Evolutionary conservation across 2,329 filamentous ascomycete genomes (phyloP).

Genomic region (Colletotrichum magnum): DNA sequence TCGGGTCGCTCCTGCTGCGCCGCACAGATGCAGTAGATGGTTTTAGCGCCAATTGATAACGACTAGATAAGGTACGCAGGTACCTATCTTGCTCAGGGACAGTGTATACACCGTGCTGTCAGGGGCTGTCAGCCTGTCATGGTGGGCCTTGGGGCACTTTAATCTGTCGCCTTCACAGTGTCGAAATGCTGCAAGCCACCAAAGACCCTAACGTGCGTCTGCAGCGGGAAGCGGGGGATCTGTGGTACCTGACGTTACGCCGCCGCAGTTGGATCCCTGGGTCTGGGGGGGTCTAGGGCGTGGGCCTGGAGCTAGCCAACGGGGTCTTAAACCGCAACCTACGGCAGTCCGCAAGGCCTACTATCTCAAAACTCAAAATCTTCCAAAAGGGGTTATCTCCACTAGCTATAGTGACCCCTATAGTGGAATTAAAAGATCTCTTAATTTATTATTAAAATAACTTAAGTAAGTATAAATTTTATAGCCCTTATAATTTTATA

Average conservation of each 20-base stretch:
- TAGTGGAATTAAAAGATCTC: no score
- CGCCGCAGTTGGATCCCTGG: slow-evolving; percentile 11
- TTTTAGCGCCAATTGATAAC: slow-evolving; percentile 27
- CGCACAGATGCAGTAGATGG: slow-evolving; percentile 28
- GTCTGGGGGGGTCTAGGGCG: background rate
- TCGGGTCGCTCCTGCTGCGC: slow-evolving; percentile 31
- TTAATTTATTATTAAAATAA: no score
- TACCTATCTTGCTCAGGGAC: slow-evolving; percentile 9
- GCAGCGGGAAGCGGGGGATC: slow-evolving; percentile 31
- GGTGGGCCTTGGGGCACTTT: background rate
- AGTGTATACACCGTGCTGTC: slow-evolving; percentile 26
- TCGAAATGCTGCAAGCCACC: background rate
- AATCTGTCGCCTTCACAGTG: slow-evolving; percentile 18
- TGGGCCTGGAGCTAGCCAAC: slow-evolving; percentile 5
- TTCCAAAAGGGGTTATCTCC: no score
- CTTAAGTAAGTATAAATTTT: no score
- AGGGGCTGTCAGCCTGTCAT: slow-evolving; percentile 32
- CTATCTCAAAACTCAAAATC: no score
- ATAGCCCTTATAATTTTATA: no score
- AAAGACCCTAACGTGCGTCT: slow-evolving; percentile 9
- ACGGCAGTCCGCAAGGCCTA: no score
- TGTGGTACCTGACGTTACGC: slow-evolving; percentile 5
- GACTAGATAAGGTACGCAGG: slow-evolving; percentile 2
- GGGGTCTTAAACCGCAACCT: background rate
- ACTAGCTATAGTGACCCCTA: no score